Base-by-base conservation (phyloP, 345 rosid species). In the Citrus cavaleriei region DNA sequence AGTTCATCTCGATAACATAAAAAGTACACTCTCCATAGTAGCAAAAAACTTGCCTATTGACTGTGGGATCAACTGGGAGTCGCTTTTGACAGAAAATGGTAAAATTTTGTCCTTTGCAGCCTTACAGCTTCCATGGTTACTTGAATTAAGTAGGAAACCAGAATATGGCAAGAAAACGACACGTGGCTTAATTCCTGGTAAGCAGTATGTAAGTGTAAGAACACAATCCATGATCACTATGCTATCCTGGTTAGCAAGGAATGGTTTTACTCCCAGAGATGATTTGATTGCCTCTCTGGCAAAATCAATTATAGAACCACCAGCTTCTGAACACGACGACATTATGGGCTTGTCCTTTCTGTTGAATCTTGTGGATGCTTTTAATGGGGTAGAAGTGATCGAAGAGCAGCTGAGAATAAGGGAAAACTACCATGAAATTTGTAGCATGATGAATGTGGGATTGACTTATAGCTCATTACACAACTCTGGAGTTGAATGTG, bases 381-480 rank as follows among this genome's bases (percentile, higher is more conserved):
- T 92, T 85, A 88, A 84, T 83, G 99, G 97, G 60, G 98, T 94
- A 64, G 93, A 91, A 85, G 89, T 91, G 70, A 93, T 96, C 81
- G 99, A 96, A 84, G 97, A 91, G 83, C 97, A 94, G 89, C 88
- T 96, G 81, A 90, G 83, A 84, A 85, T 61, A 64, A 89, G 99
- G 86, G 84, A 81, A 79, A 90, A 85, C 73, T 96, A 96, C 85
- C 89, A 86, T 80, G 97, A 96, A 83, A 91, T 91, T 77, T 87
- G 92, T 71, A 96, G 95, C 84, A 94, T 96, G 79, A 93, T 94
- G 97, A 93, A 91, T 82, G 88, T 91, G 78, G 99, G 99, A 79
- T 87, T 96, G 95, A 90, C 81, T 27, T 93, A 90, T 86, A 91
- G 99, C 79, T 84, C 88, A 84, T 87, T 94, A 67, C 97, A 94